Conservation (phyloP, 202 grass and related monocot genomes). For the Tripidium arundinaceum region DNA sequence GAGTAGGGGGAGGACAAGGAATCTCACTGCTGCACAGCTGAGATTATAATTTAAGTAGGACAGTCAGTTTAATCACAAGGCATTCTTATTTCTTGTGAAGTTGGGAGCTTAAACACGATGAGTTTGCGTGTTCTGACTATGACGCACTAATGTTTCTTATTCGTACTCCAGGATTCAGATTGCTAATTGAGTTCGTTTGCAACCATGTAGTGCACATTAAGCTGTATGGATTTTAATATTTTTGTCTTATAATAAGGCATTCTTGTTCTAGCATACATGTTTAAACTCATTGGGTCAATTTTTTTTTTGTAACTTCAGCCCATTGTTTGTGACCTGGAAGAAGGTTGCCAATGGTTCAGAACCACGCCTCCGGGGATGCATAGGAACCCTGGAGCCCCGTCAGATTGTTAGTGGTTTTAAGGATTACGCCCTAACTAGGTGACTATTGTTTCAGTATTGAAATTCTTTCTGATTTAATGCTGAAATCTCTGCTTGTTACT, state of each 20-base stretch:
- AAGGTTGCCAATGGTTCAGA: constrained; percentile 89
- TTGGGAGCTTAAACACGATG: neutral
- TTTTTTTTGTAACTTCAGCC: constrained; percentile 59
- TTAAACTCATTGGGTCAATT: neutral
- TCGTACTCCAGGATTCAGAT: neutral
- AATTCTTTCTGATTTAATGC: neutral
- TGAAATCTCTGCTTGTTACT: neutral
- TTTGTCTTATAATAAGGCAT: neutral
- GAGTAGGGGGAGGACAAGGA: neutral
- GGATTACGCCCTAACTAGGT: constrained; percentile 93
- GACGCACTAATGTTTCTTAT: neutral
- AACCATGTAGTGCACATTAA: neutral
- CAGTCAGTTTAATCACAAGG: neutral
- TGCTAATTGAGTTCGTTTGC: neutral
- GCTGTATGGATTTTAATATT: neutral
- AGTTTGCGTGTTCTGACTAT: neutral
- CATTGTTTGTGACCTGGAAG: constrained; percentile 99
- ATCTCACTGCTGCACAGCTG: neutral
- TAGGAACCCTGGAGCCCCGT: constrained; percentile 91
- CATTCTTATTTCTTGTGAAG: neutral
- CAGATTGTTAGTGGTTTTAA: constrained; percentile 78
- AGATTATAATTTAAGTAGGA: neutral
- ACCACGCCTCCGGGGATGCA: constrained; percentile 94
- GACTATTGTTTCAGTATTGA: constrained; percentile 23
- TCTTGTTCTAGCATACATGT: neutral